These are phyloP conservation scores for Phalaenopsis equestris DNA, from an alignment of 106 monocot species.

Conservation along the genomic window DNA sequence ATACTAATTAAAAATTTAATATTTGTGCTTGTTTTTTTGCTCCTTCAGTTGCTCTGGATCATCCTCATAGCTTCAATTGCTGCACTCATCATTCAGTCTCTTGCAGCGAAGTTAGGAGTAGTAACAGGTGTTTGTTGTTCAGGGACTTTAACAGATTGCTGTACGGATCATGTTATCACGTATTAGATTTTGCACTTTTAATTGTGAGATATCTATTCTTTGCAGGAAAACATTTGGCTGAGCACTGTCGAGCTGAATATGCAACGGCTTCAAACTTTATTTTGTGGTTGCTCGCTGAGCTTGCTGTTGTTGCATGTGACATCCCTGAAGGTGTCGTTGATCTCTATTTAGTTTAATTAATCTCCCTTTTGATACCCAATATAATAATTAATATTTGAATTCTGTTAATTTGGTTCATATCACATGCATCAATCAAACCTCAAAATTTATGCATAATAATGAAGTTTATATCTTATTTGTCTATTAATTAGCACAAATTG, in stretches of 20 bases:
- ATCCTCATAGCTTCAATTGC: conserved; percentile 83
- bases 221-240: conserved; percentile 91
- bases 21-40: not conserved
- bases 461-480: too few species aligned
- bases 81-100: conserved; percentile 82
- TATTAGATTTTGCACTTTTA: not conserved
- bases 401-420: not conserved
- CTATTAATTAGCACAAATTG: too few species aligned
- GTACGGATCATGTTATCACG: not conserved
- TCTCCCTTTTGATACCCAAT: not conserved
- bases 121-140: conserved; percentile 59
- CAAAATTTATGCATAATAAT: not conserved
- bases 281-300: conserved; percentile 83
- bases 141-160: not conserved
- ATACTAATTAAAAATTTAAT: not conserved
- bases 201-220: not conserved
- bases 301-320: conserved; percentile 90
- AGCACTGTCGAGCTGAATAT: conserved; percentile 94
- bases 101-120: conserved; percentile 87
- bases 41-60: conserved; percentile 72
- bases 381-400: not conserved
- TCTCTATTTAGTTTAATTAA: not conserved
- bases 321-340: conserved; percentile 79
- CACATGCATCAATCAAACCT: not conserved
- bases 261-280: conserved; percentile 54